Evolutionary conservation across 2,329 filamentous ascomycete species (phyloP), one percentile per base, ranked within the genome.

Genomic region (Claviceps monticola): DNA sequence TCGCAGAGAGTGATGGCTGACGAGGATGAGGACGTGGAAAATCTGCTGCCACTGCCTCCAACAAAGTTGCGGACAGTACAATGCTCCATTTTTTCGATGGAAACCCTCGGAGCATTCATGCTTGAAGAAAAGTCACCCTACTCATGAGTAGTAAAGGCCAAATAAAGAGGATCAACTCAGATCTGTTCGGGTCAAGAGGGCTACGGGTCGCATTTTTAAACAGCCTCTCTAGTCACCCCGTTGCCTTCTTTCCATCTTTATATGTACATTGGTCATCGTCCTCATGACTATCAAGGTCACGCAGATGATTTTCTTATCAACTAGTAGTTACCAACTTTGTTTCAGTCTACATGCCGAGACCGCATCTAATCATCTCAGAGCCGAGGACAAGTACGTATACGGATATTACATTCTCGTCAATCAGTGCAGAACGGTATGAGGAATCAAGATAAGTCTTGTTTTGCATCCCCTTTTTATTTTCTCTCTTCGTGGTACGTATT

Each of bases 281-380:
- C 41, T 44, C 39, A 17, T 48, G 21, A 41, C 36, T 41, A 6
- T 34, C 16, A 13, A 19, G 8, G 16, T 41, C 29, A 19, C 17
- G 14, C 17, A 1, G 9, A 23, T 19, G 5, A 17, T 42, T 42
- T 2, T 17, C 19, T 17, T 14, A n/a, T 37, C 13, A 13, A 9
- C n/a, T 36, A n/a, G 13, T 16, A 17, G 21, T n/a, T 23, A 42
- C 6, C 47, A 9, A 49, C 5, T 42, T 17, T 29, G 48, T 50
- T 50, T 50, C 48, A 50, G 41, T 37, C 29, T 37, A 13, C 48
- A 50, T 50, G n/a, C 48, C 48, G 41, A 37, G 41, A 29, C 48
- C 26, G 39, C 23, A 44, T 44, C 14, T 26, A 6, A 49, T 43
- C 37, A 13, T 36, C 34, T 23, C 14, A 11, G 37, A 23, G 7